These are phyloP conservation scores for Eragrostis curvula DNA, from an alignment of 176 grass and related monocot genomes.

Conservation along the genomic window DNA sequence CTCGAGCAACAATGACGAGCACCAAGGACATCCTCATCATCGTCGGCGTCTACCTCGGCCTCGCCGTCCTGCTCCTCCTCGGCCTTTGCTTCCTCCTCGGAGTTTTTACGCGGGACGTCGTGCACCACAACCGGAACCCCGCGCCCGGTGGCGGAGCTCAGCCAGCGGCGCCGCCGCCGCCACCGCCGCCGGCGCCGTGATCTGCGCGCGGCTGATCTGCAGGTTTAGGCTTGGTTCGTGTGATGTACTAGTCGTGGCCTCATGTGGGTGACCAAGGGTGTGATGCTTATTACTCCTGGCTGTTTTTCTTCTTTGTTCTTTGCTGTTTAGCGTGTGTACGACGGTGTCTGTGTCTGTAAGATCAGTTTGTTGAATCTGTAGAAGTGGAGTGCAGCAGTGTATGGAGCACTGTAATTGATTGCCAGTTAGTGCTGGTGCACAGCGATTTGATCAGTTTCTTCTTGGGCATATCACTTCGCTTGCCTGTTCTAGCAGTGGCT, in stretches of 20 bases:
- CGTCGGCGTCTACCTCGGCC: background rate
- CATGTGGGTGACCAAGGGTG: background rate
- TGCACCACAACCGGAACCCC: background rate
- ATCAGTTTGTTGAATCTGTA: no score
- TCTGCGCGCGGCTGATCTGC: background rate
- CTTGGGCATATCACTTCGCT: no score
- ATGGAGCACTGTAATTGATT: no score
- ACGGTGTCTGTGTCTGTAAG: no score
- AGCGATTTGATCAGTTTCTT: no score
- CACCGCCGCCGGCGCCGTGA: background rate
- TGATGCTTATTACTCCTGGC: background rate
- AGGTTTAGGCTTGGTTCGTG: background rate
- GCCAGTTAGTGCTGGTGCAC: no score
- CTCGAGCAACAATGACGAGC: background rate
- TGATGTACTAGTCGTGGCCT: background rate
- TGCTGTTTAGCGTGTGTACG: background rate
- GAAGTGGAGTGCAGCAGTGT: no score
- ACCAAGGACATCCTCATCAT: background rate
- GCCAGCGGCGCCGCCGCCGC: background rate
- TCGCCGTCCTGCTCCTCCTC: constrained; percentile 4
- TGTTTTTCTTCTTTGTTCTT: background rate
- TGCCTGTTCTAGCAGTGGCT: no score
- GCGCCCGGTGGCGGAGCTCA: background rate
- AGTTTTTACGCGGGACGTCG: background rate
- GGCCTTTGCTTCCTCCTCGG: background rate